Base-by-base conservation (phyloP, 805 yeast species). In the Nakazawaea holstii region DNA sequence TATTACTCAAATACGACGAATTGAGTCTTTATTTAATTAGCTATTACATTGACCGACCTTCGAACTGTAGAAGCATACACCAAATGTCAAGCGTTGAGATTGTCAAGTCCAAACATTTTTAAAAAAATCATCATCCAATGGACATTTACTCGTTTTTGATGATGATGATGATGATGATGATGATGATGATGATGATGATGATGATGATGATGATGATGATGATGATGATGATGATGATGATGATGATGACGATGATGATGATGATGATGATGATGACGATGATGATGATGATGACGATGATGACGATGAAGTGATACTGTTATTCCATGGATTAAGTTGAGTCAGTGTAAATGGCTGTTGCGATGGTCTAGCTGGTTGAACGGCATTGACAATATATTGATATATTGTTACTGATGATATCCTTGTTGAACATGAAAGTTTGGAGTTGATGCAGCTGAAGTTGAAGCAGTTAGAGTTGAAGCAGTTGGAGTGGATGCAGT, bases 361-460 rank as follows among this genome's bases (percentile, higher is more conserved):
- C 46, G 46, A 48, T 39, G 46, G 39, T 54, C 14, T 45, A 49
- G 38, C 33, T 32, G 28, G 40, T 43, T 28, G 52, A 38, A 26
- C 55, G 49, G 15, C 43, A 51, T 46, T 28, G 55, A 38, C 39
- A 60, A 46, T 35, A 59, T 53, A 49, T 62, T 66, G n/a, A n/a
- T 45, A 59, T 56, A 74, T 74, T 67, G 49, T 68, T 72, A 48
- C 66, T 40, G 48, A 40, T 27, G 59, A n/a, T n/a, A n/a, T n/a
- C n/a, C n/a, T 62, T 24, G 69, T 65, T 28, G 97, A 88, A 49
- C 91, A 67, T 51, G 94, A 91, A 1, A 96, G 87, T 66, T 88
- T 88, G 41, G 41, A 20, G 40, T 36, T 10, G 53, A 51, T n/a
- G 60, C 63, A 15, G 70, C 65, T 17, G 84, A 86, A 2, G 87